Conservation (phyloP, 106 monocot species). For the Dioscorea dumetorum region DNA sequence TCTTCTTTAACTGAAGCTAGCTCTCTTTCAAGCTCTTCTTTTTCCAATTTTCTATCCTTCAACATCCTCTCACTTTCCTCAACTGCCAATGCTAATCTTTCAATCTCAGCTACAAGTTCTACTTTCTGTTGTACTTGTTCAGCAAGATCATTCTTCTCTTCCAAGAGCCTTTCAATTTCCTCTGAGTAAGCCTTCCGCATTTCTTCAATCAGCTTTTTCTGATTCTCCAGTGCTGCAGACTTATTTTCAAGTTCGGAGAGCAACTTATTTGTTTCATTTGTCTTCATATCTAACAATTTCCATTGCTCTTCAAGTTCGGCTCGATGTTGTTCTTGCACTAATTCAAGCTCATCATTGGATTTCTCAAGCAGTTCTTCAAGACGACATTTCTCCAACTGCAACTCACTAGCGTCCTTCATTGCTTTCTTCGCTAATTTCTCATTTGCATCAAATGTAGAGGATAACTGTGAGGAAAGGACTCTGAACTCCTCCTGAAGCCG, state of each 20-base stretch:
- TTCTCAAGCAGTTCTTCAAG: slow-evolving; percentile 53
- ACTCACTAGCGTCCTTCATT: slow-evolving; percentile 49
- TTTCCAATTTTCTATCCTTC: slow-evolving; percentile 26
- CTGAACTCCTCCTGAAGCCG: slow-evolving; percentile 62
- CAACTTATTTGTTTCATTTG: slow-evolving; percentile 56
- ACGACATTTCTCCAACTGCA: slow-evolving; percentile 45
- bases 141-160: slow-evolving; percentile 34
- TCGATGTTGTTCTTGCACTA: slow-evolving; percentile 27
- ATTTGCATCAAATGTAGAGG: slow-evolving; percentile 53
- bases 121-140: slow-evolving; percentile 34
- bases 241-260: slow-evolving; percentile 41
- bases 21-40: slow-evolving; percentile 26
- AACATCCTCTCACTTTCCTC: slow-evolving; percentile 24
- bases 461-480: slow-evolving; percentile 49
- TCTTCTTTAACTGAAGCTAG: slow-evolving; percentile 31
- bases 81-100: slow-evolving; percentile 14
- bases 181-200: slow-evolving; percentile 36
- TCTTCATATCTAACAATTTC: slow-evolving; percentile 58
- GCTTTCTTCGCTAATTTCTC: slow-evolving; percentile 56
- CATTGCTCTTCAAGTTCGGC: slow-evolving; percentile 53
- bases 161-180: slow-evolving; percentile 40
- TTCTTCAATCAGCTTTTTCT: slow-evolving; percentile 37
- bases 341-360: slow-evolving; percentile 45
- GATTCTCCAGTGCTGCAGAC: slow-evolving; percentile 48
- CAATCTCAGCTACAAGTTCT: slow-evolving; percentile 25